Evolutionary conservation across 2,329 filamentous ascomycete genomes (phyloP).

Genomic region (Periglandula ipomoeae): DNA sequence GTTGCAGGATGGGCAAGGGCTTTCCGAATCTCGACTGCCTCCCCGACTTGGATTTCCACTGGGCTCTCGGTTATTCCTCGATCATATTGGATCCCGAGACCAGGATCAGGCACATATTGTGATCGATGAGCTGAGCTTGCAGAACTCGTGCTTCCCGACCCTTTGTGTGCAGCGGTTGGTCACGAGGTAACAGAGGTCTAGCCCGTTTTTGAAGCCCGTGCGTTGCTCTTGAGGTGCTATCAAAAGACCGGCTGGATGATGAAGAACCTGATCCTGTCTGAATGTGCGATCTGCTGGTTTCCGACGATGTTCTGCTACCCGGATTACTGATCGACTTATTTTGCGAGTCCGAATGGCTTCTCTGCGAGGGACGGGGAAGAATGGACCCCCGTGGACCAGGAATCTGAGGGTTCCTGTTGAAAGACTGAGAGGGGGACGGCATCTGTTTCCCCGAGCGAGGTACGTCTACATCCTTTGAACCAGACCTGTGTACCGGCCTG

Average conservation of each 20-base stretch:
- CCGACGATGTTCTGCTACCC: conserved; percentile 23
- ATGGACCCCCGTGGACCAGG: conserved; percentile 15
- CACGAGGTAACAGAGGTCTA: conserved; percentile 15
- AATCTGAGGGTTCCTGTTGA: conserved; percentile 16
- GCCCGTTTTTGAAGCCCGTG: background rate
- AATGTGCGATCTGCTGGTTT: conserved; percentile 20
- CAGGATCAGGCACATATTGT: conserved; percentile 26
- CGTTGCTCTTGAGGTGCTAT: conserved; percentile 24
- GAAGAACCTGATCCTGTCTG: conserved; percentile 24
- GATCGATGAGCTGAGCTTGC: conserved; percentile 26
- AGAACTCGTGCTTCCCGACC: conserved; percentile 30
- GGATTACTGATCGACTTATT: conserved; percentile 30
- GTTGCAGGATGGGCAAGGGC: conserved; percentile 31
- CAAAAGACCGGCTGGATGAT: conserved; percentile 24
- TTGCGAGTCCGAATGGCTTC: conserved; percentile 27
- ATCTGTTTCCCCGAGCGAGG: conserved; percentile 12
- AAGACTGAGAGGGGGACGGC: conserved; percentile 11
- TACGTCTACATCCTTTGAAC: conserved; percentile 13
- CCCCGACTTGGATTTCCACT: conserved; percentile 31
- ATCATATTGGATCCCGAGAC: conserved; percentile 28
- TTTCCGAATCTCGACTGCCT: conserved; percentile 31
- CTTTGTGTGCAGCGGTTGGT: conserved; percentile 29
- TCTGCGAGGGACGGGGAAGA: conserved; percentile 14
- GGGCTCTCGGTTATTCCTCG: conserved; percentile 34
- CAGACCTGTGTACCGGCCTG: conserved; percentile 15